phyloP scores from a whole-genome alignment of 495 filamentous ascomycete genomes.

The Hyaloscypha finlandica region DNA sequence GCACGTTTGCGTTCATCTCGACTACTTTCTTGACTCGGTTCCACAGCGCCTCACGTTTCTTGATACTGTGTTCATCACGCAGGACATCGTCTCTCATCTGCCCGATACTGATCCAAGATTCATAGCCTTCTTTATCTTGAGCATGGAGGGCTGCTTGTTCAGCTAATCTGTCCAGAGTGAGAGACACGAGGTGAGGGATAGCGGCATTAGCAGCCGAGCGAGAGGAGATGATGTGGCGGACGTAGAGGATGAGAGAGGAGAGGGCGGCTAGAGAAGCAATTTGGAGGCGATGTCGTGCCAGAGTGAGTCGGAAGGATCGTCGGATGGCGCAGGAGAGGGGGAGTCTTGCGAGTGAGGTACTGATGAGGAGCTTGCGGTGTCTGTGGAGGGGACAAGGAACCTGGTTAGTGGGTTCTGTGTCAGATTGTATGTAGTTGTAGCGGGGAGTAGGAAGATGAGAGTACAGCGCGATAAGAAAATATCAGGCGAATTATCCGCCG shows the following conservation, averaged over 20 bases:
- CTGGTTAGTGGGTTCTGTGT: slow-evolving; percentile 70
- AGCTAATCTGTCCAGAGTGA: slow-evolving; percentile 79
- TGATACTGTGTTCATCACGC: slow-evolving; percentile 73
- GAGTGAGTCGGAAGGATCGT: slow-evolving; percentile 85
- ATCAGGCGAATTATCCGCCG: not conserved
- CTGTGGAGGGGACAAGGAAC: slow-evolving; percentile 67
- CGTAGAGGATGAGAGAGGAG: slow-evolving; percentile 53
- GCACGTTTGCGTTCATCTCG: slow-evolving; percentile 90
- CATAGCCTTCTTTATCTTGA: slow-evolving; percentile 60
- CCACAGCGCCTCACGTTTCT: slow-evolving; percentile 78
- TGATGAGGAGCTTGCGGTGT: slow-evolving; percentile 61
- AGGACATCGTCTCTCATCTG: slow-evolving; percentile 92
- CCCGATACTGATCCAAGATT: slow-evolving; percentile 80
- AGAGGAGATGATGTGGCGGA: slow-evolving; percentile 54
- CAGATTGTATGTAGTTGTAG: slow-evolving; percentile 23
- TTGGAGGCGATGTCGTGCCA: slow-evolving; percentile 94
- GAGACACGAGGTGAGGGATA: slow-evolving; percentile 77
- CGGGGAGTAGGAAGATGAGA: slow-evolving; percentile 27
- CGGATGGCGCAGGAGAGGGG: slow-evolving; percentile 84
- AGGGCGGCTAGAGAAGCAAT: slow-evolving; percentile 69
- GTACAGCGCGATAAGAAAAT: slow-evolving; percentile 32
- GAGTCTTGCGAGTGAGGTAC: slow-evolving; percentile 84
- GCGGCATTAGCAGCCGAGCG: slow-evolving; percentile 64
- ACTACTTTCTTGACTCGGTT: slow-evolving; percentile 77
- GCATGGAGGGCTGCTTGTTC: slow-evolving; percentile 76